Evolutionary conservation across 495 filamentous ascomycete species (phyloP).

Genomic region (Aspergillus conjunctus): DNA sequence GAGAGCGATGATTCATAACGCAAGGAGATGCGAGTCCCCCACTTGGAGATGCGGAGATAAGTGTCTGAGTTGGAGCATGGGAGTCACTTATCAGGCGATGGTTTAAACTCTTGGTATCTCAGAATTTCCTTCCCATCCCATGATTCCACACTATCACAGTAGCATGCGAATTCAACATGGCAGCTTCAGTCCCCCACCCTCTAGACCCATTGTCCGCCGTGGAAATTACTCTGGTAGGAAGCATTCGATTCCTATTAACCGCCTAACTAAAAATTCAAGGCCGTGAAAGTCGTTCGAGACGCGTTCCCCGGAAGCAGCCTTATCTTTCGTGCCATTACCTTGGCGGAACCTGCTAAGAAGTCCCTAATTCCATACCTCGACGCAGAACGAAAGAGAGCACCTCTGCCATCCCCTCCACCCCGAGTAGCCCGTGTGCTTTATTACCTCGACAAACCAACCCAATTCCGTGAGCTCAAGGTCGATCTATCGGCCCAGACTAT

Average conservation of each 20-base stretch:
- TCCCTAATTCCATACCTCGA: slow-evolving; percentile 27
- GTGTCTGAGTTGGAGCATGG: neutral
- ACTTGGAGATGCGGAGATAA: neutral
- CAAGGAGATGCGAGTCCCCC: neutral
- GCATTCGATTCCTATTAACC: neutral
- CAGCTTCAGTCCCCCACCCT: slow-evolving; percentile 1
- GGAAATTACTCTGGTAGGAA: slow-evolving; percentile 6
- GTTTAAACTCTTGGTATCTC: too few species aligned
- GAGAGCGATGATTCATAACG: neutral
- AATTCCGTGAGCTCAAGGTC: slow-evolving; percentile 18
- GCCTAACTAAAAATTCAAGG: slow-evolving; percentile 1
- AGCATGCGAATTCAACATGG: neutral
- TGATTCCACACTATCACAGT: neutral
- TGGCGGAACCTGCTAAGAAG: slow-evolving; percentile 26
- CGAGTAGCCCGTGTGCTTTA: slow-evolving; percentile 23
- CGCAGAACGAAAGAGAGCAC: slow-evolving; percentile 18
- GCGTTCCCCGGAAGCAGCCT: neutral
- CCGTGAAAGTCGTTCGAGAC: slow-evolving; percentile 9
- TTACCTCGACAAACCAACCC: slow-evolving; percentile 3
- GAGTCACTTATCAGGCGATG: neutral
- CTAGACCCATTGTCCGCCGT: slow-evolving; percentile 10
- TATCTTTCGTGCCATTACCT: slow-evolving; percentile 23
- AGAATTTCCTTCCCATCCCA: neutral
- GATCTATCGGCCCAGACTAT: slow-evolving; percentile 11
- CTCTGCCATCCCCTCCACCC: slow-evolving; percentile 8